A percentile compares a stretch with the other conserved stretches of the same genome.
Conservation (phyloP, 1,284 basidiomycete genomes). For the Malassezia sympodialis region DNA sequence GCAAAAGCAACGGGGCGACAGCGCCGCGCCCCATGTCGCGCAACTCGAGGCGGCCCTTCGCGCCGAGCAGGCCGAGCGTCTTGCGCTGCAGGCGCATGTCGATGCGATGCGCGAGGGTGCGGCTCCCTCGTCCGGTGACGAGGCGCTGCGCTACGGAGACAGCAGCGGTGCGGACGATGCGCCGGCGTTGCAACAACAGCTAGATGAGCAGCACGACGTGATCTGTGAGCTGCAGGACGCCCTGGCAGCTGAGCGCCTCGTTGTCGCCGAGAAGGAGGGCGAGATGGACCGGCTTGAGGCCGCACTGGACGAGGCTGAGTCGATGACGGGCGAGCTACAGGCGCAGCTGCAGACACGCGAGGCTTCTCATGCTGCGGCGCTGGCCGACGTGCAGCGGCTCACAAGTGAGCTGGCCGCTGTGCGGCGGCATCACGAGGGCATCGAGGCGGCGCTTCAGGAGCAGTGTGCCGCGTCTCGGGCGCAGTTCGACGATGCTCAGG, state of each 20-base stretch:
- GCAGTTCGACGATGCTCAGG: conserved; percentile 3
- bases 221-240: conserved; percentile 27
- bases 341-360: conserved; percentile 24
- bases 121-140: neutral
- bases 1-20: neutral
- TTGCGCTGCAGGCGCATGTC: conserved; percentile 28
- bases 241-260: conserved; percentile 35
- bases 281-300: conserved; percentile 36
- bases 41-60: conserved; percentile 21
- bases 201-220: conserved; percentile 16
- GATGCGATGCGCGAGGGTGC: conserved; percentile 21
- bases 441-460: conserved; percentile 24
- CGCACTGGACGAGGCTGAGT: conserved; percentile 31
- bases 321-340: conserved; percentile 21
- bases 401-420: conserved; percentile 58
- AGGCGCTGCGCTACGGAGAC: neutral
- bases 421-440: conserved; percentile 31
- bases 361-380: neutral
- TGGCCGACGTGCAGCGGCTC: conserved; percentile 57
- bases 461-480: neutral
- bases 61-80: conserved; percentile 21
- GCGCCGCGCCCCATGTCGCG: neutral
- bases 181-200: conserved; percentile 5
- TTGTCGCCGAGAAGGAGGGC: conserved; percentile 33
- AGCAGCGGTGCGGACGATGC: neutral